Evolutionary conservation across 352 stramenopile genomes (phyloP), one percentile per base, ranked within the genome.

Genomic region (Blastocystis sp.): DNA sequence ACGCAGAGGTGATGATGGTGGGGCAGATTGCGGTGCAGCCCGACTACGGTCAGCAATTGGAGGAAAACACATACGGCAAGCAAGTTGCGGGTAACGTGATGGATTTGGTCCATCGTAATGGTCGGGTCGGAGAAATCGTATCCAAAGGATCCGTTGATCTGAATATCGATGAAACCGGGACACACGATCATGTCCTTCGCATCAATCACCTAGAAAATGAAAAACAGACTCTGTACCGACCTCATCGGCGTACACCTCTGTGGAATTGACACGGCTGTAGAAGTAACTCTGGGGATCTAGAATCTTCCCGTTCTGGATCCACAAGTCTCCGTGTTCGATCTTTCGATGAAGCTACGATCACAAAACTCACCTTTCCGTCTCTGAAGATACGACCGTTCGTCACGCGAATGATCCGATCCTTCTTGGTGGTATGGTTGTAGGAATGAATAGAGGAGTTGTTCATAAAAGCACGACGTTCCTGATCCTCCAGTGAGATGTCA

Each of bases 61-160:
- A 72, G 2, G n/a, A 6, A 48, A 48, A 27, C 7, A 7, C 29
- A n/a, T 72, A 72, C 61, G 29, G 69, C 38, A 18, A 92, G 87
- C n/a, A 94, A 87, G 3, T 79, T 69, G 44, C 89, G 87, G 21
- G 88, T 84, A n/a, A 92, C 89, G 11, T 89, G 84, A 51, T 89
- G 73, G 48, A 93, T 88, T 40, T 91, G 81, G 56, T 89, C 73
- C 24, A 84, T 44, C 21, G 88, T 87, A 29, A 91, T 88, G n/a
- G 65, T 76, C 16, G 89, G 88, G 77, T 89, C 90, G 7, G 91
- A 93, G 86, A 95, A 96, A 86, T 95, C 92, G 36, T 92, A 87
- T 16, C 92, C 92, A 86, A 91, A 95, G 34, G 89, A 91, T 65
- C 92, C 92, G 81, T 96, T 96, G 61, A 95, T 88, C 88, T 96